Conservation (phyloP, 179 eudicot species). For the Drosera spatulata region DNA sequence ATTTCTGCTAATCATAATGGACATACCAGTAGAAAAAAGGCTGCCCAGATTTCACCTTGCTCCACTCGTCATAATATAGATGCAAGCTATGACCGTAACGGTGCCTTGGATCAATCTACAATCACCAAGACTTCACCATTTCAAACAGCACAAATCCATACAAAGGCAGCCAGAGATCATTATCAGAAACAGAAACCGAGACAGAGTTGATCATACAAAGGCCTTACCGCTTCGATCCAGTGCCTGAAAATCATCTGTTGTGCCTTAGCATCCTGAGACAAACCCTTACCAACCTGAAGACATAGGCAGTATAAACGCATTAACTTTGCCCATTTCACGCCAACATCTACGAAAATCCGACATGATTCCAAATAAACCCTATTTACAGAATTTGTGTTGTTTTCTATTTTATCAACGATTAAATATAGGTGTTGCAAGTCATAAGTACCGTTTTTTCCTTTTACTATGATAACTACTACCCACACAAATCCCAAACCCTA, state of each 20-base stretch:
- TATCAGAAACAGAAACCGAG: not conserved
- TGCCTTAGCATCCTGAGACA: slow-evolving; percentile 69
- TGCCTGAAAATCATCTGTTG: slow-evolving; percentile 88
- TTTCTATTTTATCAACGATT: too few relatives aligned
- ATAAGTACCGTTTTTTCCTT: too few relatives aligned
- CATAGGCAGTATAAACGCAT: too few relatives aligned
- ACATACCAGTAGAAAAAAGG: slow-evolving; percentile 94
- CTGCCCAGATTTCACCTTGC: slow-evolving; percentile 56
- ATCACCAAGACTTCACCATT: not conserved
- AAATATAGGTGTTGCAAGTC: too few relatives aligned
- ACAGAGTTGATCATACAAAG: not conserved
- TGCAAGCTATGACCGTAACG: slow-evolving; percentile 94
- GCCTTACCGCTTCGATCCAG: slow-evolving; percentile 90
- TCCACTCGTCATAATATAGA: slow-evolving; percentile 70
- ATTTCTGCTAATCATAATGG: not conserved
- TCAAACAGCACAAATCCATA: not conserved
- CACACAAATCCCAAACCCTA: too few relatives aligned
- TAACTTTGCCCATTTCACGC: too few relatives aligned
- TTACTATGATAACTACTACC: too few relatives aligned
- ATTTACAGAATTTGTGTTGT: too few relatives aligned
- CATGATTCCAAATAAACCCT: too few relatives aligned
- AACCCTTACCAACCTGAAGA: slow-evolving; percentile 76
- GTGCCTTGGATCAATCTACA: slow-evolving; percentile 89
- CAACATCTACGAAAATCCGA: not conserved
- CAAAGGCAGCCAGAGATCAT: not conserved